Evolutionary conservation across 768 basidiomycete species (phyloP).

Genomic region (Suillus luteus): DNA sequence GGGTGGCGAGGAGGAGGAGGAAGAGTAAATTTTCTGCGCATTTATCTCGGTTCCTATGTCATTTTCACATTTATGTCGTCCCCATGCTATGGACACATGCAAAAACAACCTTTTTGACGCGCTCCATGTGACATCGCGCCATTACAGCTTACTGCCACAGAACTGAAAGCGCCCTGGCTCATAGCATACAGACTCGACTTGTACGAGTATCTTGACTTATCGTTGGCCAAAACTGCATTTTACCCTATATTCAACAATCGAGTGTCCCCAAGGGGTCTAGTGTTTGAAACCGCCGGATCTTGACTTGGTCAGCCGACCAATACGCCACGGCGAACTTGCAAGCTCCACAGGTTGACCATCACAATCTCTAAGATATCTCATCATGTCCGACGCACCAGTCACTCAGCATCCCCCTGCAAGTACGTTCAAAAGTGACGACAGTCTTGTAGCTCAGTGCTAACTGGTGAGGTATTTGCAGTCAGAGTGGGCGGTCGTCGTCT

Average conservation of each 20-base stretch:
- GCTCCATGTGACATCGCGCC: constrained; percentile 13
- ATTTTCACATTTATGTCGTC: constrained; percentile 30
- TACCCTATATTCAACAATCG: no score
- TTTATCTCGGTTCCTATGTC: constrained; percentile 31
- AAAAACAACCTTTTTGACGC: constrained; percentile 28
- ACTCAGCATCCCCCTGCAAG: constrained; percentile 51
- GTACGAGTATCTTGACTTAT: background rate
- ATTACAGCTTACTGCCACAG: background rate
- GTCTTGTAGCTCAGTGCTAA: background rate
- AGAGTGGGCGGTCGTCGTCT: constrained; percentile 54
- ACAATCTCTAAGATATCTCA: constrained; percentile 13
- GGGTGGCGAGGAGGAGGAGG: constrained; percentile 88
- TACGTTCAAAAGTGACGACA: constrained; percentile 28
- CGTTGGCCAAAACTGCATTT: background rate
- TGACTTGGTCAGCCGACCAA: background rate
- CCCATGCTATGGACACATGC: constrained; percentile 34
- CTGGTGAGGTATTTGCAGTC: constrained; percentile 22
- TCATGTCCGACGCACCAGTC: constrained; percentile 33
- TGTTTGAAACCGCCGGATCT: constrained; percentile 8
- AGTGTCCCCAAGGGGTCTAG: background rate
- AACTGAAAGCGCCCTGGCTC: background rate
- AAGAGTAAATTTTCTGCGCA: constrained; percentile 57
- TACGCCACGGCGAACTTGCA: constrained; percentile 1
- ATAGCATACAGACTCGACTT: background rate
- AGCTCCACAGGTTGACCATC: background rate